Evolutionary conservation across 495 filamentous ascomycete genomes (phyloP).

Genomic region (Clohesyomyces aquaticus): DNA sequence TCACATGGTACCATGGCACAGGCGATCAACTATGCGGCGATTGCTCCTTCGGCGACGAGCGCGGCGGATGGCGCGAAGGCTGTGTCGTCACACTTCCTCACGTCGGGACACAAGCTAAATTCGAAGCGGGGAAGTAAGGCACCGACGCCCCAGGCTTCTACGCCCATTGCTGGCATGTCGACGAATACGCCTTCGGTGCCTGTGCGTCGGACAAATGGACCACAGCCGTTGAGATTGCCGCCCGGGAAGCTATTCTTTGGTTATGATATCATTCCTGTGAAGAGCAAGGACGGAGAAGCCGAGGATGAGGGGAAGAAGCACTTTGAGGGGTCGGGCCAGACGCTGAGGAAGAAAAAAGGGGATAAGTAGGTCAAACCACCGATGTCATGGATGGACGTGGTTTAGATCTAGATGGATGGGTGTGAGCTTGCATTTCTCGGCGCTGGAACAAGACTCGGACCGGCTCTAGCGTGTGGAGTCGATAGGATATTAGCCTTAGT

Average conservation of each 20-base stretch:
- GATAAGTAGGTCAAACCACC: too few relatives aligned
- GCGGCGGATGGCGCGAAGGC: slow-evolving; percentile 64
- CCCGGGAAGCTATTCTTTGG: slow-evolving; percentile 95
- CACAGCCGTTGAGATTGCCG: slow-evolving; percentile 82
- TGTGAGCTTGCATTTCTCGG: slow-evolving; percentile 23
- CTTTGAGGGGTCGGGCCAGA: slow-evolving; percentile 88
- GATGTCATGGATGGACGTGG: too few relatives aligned
- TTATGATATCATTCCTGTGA: slow-evolving; percentile 85
- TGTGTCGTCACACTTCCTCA: slow-evolving; percentile 76
- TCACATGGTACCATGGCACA: slow-evolving; percentile 92
- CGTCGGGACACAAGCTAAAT: slow-evolving; percentile 73
- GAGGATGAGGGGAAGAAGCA: slow-evolving; percentile 65
- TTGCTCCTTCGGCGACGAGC: slow-evolving; percentile 74
- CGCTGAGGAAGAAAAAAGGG: slow-evolving; percentile 63
- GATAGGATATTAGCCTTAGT: not conserved
- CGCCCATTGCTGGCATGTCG: slow-evolving; percentile 72
- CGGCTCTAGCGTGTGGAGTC: slow-evolving; percentile 10
- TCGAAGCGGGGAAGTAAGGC: slow-evolving; percentile 79
- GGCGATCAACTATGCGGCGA: slow-evolving; percentile 94
- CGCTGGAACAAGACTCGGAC: slow-evolving; percentile 14
- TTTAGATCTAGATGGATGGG: not conserved
- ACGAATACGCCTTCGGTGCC: slow-evolving; percentile 57
- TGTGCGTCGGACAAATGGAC: slow-evolving; percentile 68
- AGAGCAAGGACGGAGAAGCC: slow-evolving; percentile 75
- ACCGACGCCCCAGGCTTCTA: slow-evolving; percentile 78